Base-by-base conservation (phyloP, 176 grass and related monocot species). In the Secale cereale region DNA sequence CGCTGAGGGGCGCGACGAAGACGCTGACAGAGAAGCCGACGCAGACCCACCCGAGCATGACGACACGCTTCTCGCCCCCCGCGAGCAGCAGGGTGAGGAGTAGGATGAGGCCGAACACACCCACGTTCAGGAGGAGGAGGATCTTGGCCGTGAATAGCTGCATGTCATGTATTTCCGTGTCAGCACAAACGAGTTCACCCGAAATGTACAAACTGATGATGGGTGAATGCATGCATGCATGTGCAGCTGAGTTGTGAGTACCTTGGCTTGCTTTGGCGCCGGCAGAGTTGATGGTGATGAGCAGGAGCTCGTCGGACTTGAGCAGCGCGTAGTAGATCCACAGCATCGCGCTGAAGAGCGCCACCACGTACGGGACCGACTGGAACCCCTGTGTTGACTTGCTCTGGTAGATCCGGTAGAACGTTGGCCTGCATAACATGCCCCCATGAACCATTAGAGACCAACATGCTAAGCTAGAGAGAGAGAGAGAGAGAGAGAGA, bases 311-410 rank as follows among this genome's bases (percentile, higher is more conserved):
- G 65, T 85, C 12, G 1, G 90, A 89, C 60, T 97, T 89, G 75
- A 97, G 46, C 39, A 91, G 66, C 1, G 95, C 92, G 71, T 97
- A 97, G 80, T 91, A 97, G 65, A 97, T 97, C 95, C 92, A 97
- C 32, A 97, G 48, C 86, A 92, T 92, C 4, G 90, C 77, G 46
- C 95, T 97, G 56, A 97, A 97, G 7, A 97, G 85, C 1, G 95
- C 90, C 73, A 97, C 88, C 3, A 97, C 95, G 41, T 97, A 97
- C 0, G 95, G 95, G 8, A 97, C 64, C 1, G 95, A 97, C 67
- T 94, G 95, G 43, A 97, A 94, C 0, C 90, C 95, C 80, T 92
- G 57, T 0, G 92, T 97, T 4, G 95, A 89, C 78, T 94, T 97
- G 75, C 43, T 92, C 64, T 59, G 78, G 79, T 94, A 92, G 20